Percentiles rank a stretch among this genome's conserved stretches.
Conservation (phyloP, 2,329 filamentous ascomycete species). For the Furcasterigmium furcatum region DNA sequence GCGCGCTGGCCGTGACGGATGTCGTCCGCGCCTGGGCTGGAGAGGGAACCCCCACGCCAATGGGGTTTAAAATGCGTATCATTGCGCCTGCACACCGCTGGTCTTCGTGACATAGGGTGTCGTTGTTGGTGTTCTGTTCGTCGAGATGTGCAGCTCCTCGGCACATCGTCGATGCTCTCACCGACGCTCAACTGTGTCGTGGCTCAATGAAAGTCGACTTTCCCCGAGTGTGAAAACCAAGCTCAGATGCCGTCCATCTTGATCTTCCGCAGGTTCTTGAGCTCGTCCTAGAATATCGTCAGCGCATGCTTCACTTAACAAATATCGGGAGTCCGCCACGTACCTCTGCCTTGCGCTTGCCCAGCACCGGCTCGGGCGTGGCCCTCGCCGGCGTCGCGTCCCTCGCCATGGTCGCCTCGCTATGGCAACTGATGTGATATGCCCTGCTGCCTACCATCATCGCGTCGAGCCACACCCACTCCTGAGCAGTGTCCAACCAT, state of each 20-base stretch:
- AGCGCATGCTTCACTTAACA: slow-evolving; percentile 8
- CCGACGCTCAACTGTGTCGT: too few relatives aligned
- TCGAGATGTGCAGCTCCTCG: too few relatives aligned
- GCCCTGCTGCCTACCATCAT: slow-evolving; percentile 73
- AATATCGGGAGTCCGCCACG: slow-evolving; percentile 18
- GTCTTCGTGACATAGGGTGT: too few relatives aligned
- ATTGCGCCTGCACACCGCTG: too few relatives aligned
- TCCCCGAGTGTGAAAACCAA: too few relatives aligned
- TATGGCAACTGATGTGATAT: slow-evolving; percentile 87
- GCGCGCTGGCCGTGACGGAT: too few relatives aligned
- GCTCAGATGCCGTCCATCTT: slow-evolving; percentile 18
- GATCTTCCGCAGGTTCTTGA: slow-evolving; percentile 22
- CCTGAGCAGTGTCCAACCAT: slow-evolving; percentile 89
- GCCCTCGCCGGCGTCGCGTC: slow-evolving; percentile 41
- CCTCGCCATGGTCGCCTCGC: slow-evolving; percentile 71
- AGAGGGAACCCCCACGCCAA: too few relatives aligned
- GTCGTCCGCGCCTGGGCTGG: too few relatives aligned
- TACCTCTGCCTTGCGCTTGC: slow-evolving; percentile 74
- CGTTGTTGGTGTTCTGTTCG: too few relatives aligned
- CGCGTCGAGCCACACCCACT: slow-evolving; percentile 96
- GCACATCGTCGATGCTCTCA: too few relatives aligned
- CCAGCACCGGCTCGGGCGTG: slow-evolving; percentile 64
- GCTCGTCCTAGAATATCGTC: slow-evolving; percentile 24
- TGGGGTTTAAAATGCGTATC: too few relatives aligned
- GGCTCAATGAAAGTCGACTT: too few relatives aligned